Evolutionary conservation across 75 land plant genomes (phyloP).

Genomic region (Selaginella tamariscina): DNA sequence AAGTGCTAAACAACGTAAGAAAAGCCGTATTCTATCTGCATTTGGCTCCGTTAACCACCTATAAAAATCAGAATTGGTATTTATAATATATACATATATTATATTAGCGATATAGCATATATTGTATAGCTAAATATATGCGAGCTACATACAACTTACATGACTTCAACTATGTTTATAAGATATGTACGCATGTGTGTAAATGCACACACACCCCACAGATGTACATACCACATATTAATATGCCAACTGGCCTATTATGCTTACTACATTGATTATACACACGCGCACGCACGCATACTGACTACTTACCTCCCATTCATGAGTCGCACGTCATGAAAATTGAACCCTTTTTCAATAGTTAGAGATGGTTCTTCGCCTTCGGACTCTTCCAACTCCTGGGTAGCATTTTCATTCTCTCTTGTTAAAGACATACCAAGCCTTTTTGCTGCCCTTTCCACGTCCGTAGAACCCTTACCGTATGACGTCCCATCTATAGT

Average conservation of each 20-base stretch:
- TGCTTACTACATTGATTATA: no score
- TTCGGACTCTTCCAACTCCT: background rate
- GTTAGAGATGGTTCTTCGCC: background rate
- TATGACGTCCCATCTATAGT: constrained; percentile 3
- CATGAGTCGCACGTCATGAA: constrained; percentile 10
- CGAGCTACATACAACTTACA: no score
- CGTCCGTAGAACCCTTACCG: constrained; percentile 6
- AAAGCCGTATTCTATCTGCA: background rate
- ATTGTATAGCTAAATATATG: no score
- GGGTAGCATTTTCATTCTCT: background rate
- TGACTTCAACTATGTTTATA: no score
- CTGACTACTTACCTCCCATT: background rate
- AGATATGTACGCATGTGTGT: no score
- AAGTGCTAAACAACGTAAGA: background rate
- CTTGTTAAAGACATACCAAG: background rate
- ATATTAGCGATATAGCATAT: no score
- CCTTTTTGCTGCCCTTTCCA: constrained; percentile 2
- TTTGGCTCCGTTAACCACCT: background rate
- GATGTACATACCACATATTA: no score
- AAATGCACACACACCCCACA: no score
- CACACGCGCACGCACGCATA: no score
- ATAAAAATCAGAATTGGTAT: no score
- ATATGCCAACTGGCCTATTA: no score
- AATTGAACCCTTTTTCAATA: constrained; percentile 6
- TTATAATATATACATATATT: no score